A percentile compares a stretch with the other conserved stretches of the same genome.
Evolutionary conservation across 352 stramenopile species (phyloP).

Genomic region (Globisporangium cylindrosporum): DNA sequence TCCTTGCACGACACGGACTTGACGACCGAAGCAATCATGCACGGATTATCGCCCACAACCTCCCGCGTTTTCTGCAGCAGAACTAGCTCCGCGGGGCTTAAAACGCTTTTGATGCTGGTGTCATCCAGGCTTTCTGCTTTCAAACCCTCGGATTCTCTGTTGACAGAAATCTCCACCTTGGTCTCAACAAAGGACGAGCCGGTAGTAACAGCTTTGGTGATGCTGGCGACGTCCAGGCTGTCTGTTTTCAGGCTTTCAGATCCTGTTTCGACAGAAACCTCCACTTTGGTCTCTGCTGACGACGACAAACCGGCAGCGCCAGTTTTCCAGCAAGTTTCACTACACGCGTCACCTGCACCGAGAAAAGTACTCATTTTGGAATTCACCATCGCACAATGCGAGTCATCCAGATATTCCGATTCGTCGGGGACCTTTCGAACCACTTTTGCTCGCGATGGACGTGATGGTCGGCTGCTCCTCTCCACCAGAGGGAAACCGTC

Average conservation of each 20-base stretch:
- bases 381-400: slow-evolving; percentile 39
- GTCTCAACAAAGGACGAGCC: neutral
- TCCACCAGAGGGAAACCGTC: slow-evolving; percentile 30
- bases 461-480: slow-evolving; percentile 25
- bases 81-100: slow-evolving; percentile 43
- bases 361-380: slow-evolving; percentile 44
- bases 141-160: neutral
- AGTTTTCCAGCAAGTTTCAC: slow-evolving; percentile 41
- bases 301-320: neutral
- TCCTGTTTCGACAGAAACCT: neutral
- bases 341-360: slow-evolving; percentile 28
- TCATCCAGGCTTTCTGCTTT: slow-evolving; percentile 7
- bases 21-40: slow-evolving; percentile 58
- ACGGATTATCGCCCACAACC: slow-evolving; percentile 62
- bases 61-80: slow-evolving; percentile 53
- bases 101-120: slow-evolving; percentile 3
- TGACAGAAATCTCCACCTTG: neutral
- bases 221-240: neutral
- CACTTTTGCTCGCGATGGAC: slow-evolving; percentile 25
- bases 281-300: neutral
- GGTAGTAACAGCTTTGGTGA: slow-evolving; percentile 17
- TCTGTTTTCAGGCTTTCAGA: neutral
- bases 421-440: slow-evolving; percentile 33
- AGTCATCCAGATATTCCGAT: slow-evolving; percentile 71
- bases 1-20: slow-evolving; percentile 57